phyloP scores from a whole-genome alignment of 2,329 filamentous ascomycete species.

The Diaporthe citri region DNA sequence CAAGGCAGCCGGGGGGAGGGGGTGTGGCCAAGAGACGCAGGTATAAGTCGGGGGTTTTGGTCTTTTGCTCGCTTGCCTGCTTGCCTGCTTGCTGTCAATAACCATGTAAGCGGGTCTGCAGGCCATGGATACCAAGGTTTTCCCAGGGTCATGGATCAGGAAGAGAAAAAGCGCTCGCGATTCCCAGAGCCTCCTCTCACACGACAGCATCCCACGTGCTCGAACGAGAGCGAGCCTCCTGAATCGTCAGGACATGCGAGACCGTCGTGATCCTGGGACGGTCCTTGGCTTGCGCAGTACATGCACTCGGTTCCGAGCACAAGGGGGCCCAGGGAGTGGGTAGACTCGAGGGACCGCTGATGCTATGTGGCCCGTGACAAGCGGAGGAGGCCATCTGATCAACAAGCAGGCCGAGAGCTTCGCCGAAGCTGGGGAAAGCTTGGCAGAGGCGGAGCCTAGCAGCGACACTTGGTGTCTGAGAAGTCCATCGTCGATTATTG shows the following conservation, averaged over 20 bases:
- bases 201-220: not conserved
- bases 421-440: conserved; percentile 2
- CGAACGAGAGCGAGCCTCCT: not conserved
- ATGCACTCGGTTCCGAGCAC: not conserved
- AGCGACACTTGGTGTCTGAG: conserved; percentile 11
- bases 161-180: not conserved
- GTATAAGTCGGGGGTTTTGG: not conserved
- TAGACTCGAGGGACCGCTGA: not conserved
- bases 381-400: conserved; percentile 1
- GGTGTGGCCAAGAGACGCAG: not conserved
- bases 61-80: not conserved
- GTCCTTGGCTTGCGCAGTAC: not conserved
- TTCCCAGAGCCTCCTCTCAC: not conserved
- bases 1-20: not conserved
- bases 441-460: conserved; percentile 7
- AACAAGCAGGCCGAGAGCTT: conserved; percentile 11
- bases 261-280: not conserved
- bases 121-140: conserved; percentile 22
- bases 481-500: not conserved
- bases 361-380: not conserved
- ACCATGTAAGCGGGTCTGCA: not conserved
- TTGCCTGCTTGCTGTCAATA: not conserved
- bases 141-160: not conserved
- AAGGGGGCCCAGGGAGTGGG: not conserved
- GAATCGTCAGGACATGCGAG: not conserved